Evolutionary conservation across 768 basidiomycete genomes (phyloP).

Genomic region (Auricularia auricula-judae): DNA sequence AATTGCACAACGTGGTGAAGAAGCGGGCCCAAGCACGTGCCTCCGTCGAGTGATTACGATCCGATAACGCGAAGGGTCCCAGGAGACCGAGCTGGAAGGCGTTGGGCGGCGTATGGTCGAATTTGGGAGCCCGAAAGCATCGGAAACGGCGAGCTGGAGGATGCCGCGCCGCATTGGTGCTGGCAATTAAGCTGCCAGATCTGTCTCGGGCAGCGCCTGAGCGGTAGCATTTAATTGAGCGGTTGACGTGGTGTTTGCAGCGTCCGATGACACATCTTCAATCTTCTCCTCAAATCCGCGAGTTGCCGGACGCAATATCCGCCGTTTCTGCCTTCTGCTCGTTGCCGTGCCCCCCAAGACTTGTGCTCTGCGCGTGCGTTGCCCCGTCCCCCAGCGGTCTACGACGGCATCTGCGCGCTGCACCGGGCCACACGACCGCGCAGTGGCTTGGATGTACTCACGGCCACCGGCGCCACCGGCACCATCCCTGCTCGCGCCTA

Average conservation of each 20-base stretch:
- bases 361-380: neutral
- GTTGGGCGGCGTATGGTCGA: neutral
- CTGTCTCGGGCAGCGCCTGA: neutral
- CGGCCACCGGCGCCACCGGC: neutral
- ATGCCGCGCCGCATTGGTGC: neutral
- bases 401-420: neutral
- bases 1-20: too few relatives aligned
- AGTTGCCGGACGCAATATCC: neutral
- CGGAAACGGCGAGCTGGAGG: neutral
- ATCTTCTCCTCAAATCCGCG: neutral
- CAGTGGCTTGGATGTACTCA: neutral
- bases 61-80: too few relatives aligned
- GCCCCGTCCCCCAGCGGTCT: neutral
- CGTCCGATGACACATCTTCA: neutral
- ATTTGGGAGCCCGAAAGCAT: neutral
- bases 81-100: too few relatives aligned
- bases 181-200: neutral
- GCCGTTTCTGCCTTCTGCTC: neutral
- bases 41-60: too few relatives aligned
- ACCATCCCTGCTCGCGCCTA: neutral
- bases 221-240: neutral
- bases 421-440: neutral
- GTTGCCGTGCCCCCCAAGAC: neutral
- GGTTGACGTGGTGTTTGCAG: neutral
- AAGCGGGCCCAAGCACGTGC: too few relatives aligned